Conservation (phyloP, 306 rosid genomes). For the Urtica urens region DNA sequence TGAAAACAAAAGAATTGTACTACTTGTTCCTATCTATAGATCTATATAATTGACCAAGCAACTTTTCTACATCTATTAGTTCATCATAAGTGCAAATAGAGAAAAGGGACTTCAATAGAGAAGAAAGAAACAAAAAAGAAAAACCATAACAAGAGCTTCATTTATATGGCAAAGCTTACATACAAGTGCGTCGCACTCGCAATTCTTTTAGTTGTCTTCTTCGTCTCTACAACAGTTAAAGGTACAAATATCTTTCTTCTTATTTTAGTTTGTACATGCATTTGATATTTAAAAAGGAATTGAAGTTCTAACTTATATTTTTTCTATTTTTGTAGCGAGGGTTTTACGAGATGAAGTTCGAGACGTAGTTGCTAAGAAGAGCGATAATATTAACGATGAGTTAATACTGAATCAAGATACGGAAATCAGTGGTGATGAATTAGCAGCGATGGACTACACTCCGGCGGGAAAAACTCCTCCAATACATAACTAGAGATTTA, state of each 20-base stretch:
- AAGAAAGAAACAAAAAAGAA: too few species aligned
- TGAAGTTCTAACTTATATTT: not conserved
- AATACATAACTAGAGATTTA: slow-evolving; percentile 35
- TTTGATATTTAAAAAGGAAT: not conserved
- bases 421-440: slow-evolving; percentile 12
- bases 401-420: slow-evolving; percentile 30
- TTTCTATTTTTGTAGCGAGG: slow-evolving; percentile 29
- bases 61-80: not conserved
- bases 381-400: slow-evolving; percentile 7
- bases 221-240: slow-evolving; percentile 31
- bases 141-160: too few species aligned
- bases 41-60: slow-evolving; percentile 25
- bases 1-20: not conserved
- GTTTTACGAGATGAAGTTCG: slow-evolving; percentile 20
- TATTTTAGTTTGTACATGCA: not conserved
- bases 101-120: not conserved
- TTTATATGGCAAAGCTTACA: slow-evolving; percentile 24
- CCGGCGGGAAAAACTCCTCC: slow-evolving; percentile 51
- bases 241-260: slow-evolving; percentile 22
- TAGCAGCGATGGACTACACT: slow-evolving; percentile 45
- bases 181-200: slow-evolving; percentile 32
- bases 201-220: slow-evolving; percentile 30
- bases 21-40: slow-evolving; percentile 1
- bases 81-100: slow-evolving; percentile 6
- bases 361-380: slow-evolving; percentile 10